Conservation (phyloP, 78 protist genomes). For the Dictyostelium intermedium region DNA sequence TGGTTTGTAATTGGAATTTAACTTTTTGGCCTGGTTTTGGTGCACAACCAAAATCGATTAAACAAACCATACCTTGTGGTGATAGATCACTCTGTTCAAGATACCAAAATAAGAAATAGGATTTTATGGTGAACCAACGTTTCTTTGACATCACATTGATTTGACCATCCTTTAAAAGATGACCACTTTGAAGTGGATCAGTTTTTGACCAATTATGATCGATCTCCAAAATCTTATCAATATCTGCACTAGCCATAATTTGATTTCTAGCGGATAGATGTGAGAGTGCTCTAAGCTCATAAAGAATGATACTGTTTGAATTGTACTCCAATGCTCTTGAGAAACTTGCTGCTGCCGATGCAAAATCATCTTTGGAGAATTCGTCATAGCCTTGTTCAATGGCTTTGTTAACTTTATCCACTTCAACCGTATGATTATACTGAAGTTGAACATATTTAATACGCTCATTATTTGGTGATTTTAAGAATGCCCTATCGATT, state of each 20-base stretch:
- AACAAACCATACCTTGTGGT: slow-evolving; percentile 62
- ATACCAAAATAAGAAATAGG: slow-evolving; percentile 36
- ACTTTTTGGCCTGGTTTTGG: slow-evolving; percentile 65
- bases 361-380: slow-evolving; percentile 23
- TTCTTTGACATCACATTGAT: slow-evolving; percentile 77
- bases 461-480: background rate
- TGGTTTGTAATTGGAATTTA: slow-evolving; percentile 43
- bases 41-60: slow-evolving; percentile 59
- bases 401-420: slow-evolving; percentile 32
- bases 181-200: background rate
- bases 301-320: slow-evolving; percentile 21
- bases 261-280: slow-evolving; percentile 18
- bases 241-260: slow-evolving; percentile 19
- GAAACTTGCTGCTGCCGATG: slow-evolving; percentile 3
- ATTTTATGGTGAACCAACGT: slow-evolving; percentile 66
- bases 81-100: slow-evolving; percentile 20
- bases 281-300: slow-evolving; percentile 46
- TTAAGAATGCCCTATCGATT: slow-evolving; percentile 16
- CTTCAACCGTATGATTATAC: background rate
- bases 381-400: slow-evolving; percentile 41
- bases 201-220: slow-evolving; percentile 72
- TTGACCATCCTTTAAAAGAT: slow-evolving; percentile 66
- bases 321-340: slow-evolving; percentile 31
- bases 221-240: slow-evolving; percentile 42
- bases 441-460: slow-evolving; percentile 13